Evolutionary conservation across 148 eudicot species (phyloP), one percentile per base, ranked within the genome.

Genomic region (Camellia sinensis): DNA sequence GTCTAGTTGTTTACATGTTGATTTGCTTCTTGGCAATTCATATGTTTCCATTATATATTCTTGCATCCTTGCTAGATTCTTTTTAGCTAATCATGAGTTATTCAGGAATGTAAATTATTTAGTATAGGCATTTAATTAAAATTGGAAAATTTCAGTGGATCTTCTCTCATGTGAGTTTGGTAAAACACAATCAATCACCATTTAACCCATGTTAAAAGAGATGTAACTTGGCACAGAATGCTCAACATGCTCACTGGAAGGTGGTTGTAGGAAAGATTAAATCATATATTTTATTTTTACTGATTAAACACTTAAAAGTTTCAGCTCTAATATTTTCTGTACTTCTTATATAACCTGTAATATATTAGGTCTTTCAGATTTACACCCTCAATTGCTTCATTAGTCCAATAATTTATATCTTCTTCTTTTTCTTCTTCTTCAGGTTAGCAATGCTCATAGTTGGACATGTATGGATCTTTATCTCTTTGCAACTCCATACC

Each of bases 391-490:
- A 45, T 17, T n/a, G 73, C 15, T 7, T 3, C n/a, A 44, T 45
- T n/a, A 18, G 56, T 45, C 6, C 56, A 54, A 3, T 37, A 15
- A 17, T 21, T 5, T 67, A 71, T 75, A 45, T 29, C 37, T 29
- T 29, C 57, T 40, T 45, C 29, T 22, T 50, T 21, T 9, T 10
- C 7, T 52, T 54, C 13, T 72, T 78, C 10, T 84, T 52, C 87
- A 94, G 98, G 91, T 90, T 62, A 84, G 75, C 80, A 1, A 83
- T 21, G 89, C 97, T 60, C 98, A 92, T 80, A 94, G 94, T 80
- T 94, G 92, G 91, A 91, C 97, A 18, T 94, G 98, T 82, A 92
- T 94, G 93, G 98, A 94, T 76, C 85, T 92, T 78, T 94, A 92
- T 76, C 80, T 94, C 65, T 90, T 94, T 81, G 98, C 95, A 43